Evolutionary conservation across 1,284 basidiomycete genomes (phyloP).

Genomic region (Stygiomarasmius scandens): DNA sequence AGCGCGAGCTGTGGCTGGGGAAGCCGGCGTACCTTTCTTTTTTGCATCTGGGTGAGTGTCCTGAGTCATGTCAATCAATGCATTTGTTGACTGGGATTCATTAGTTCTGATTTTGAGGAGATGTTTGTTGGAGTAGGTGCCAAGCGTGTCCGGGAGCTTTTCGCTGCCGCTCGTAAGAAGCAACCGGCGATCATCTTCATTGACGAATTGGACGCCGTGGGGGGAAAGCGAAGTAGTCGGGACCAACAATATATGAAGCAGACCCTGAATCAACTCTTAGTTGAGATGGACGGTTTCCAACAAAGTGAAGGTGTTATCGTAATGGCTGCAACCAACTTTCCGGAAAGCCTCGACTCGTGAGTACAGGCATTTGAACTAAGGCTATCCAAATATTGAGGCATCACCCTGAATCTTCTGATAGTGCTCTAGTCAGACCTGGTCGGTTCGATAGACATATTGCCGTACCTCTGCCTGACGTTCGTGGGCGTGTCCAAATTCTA

Average conservation of each 20-base stretch:
- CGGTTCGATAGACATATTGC: conserved; percentile 91
- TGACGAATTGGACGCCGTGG: conserved; percentile 91
- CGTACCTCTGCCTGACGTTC: conserved; percentile 88
- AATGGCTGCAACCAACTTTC: conserved; percentile 95
- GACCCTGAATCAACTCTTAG: conserved; percentile 92
- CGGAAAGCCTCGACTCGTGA: conserved; percentile 85
- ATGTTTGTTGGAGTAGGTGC: conserved; percentile 97
- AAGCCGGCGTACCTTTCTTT: conserved; percentile 94
- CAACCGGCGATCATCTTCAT: conserved; percentile 96
- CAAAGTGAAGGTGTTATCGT: conserved; percentile 91
- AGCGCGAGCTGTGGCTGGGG: conserved; percentile 94
- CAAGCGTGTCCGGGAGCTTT: conserved; percentile 94
- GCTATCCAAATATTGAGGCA: conserved; percentile 17
- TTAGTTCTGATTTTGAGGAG: conserved; percentile 95
- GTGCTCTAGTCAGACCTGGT: conserved; percentile 90
- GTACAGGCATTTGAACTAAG: conserved; percentile 30
- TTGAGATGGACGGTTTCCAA: conserved; percentile 94
- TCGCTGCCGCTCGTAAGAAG: conserved; percentile 92
- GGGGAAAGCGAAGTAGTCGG: conserved; percentile 87
- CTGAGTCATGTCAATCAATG: background rate
- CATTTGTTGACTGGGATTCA: conserved; percentile 18
- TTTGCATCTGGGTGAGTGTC: conserved; percentile 73
- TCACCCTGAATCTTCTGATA: conserved; percentile 33
- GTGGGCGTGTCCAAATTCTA: conserved; percentile 86
- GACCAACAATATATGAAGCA: conserved; percentile 92